phyloP scores from a whole-genome alignment of 1,284 basidiomycete genomes.

The Ustilago nuda region DNA sequence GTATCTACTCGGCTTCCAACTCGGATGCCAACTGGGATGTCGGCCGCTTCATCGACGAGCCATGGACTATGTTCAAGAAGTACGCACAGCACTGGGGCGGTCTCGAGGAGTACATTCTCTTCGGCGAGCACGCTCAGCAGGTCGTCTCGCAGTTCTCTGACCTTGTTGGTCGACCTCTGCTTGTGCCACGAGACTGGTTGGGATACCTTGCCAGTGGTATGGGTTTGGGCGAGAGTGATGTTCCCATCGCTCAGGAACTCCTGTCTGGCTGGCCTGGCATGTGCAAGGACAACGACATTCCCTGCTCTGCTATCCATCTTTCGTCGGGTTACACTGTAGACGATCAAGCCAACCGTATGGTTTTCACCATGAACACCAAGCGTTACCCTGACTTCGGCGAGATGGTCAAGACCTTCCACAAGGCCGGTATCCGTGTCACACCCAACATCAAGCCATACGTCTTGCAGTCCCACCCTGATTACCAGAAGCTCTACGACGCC shows the following conservation, averaged over 20 bases:
- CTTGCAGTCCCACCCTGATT: conserved; percentile 67
- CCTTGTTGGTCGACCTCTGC: conserved; percentile 69
- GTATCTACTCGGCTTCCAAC: conserved; percentile 70
- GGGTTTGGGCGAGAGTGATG: conserved; percentile 70
- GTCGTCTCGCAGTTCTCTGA: conserved; percentile 67
- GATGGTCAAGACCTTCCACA: conserved; percentile 70
- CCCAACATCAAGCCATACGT: conserved; percentile 71
- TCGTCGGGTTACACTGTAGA: conserved; percentile 71
- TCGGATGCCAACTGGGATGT: conserved; percentile 70
- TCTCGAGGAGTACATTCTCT: conserved; percentile 70
- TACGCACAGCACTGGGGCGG: conserved; percentile 70
- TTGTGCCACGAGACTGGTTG: conserved; percentile 71
- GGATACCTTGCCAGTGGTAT: conserved; percentile 70
- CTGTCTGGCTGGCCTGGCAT: conserved; percentile 70
- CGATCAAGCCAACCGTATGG: conserved; percentile 69
- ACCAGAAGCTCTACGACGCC: conserved; percentile 62
- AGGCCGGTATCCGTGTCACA: conserved; percentile 70
- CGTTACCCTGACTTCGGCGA: conserved; percentile 71
- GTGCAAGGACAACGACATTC: conserved; percentile 71
- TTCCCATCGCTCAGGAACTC: conserved; percentile 70
- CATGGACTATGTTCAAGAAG: conserved; percentile 70
- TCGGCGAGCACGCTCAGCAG: conserved; percentile 68
- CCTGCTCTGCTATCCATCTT: conserved; percentile 67
- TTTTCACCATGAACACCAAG: conserved; percentile 71
- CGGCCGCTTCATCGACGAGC: conserved; percentile 70